Conservation (phyloP, 2,329 filamentous ascomycete species). For the Seiridium cupressi region DNA sequence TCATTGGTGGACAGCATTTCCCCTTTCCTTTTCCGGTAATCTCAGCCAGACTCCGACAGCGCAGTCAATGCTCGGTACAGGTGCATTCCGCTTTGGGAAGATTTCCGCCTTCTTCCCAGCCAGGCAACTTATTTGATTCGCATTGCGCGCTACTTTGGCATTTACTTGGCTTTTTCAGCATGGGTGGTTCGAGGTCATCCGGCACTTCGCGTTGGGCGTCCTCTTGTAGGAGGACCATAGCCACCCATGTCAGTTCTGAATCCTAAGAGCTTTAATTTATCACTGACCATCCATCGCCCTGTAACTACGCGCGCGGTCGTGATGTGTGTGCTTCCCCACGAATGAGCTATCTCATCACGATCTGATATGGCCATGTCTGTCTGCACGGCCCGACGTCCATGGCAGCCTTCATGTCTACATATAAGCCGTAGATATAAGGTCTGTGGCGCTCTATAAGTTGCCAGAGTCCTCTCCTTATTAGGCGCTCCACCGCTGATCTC, state of each 20-base stretch:
- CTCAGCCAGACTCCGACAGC: background rate
- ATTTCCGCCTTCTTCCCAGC: background rate
- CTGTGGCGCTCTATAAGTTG: constrained; percentile 1
- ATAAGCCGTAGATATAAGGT: background rate
- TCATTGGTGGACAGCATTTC: constrained; percentile 3
- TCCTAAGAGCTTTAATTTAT: too few relatives aligned
- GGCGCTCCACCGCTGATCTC: background rate
- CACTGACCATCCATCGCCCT: too few relatives aligned
- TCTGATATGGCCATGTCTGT: background rate
- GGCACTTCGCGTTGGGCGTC: too few relatives aligned
- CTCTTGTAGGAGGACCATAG: too few relatives aligned
- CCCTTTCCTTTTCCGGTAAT: background rate
- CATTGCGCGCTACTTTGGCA: too few relatives aligned
- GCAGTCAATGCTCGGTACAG: too few relatives aligned
- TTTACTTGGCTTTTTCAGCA: too few relatives aligned
- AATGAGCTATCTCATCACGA: background rate
- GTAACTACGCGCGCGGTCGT: background rate
- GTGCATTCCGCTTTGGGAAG: background rate
- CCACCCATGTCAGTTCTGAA: too few relatives aligned
- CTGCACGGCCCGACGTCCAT: background rate
- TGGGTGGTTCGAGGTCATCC: too few relatives aligned
- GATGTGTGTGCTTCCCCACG: background rate
- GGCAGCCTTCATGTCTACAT: too few relatives aligned
- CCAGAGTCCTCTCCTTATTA: background rate
- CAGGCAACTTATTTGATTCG: background rate